Evolutionary conservation across 345 rosid species (phyloP).

Genomic region (Pistacia integerrima): DNA sequence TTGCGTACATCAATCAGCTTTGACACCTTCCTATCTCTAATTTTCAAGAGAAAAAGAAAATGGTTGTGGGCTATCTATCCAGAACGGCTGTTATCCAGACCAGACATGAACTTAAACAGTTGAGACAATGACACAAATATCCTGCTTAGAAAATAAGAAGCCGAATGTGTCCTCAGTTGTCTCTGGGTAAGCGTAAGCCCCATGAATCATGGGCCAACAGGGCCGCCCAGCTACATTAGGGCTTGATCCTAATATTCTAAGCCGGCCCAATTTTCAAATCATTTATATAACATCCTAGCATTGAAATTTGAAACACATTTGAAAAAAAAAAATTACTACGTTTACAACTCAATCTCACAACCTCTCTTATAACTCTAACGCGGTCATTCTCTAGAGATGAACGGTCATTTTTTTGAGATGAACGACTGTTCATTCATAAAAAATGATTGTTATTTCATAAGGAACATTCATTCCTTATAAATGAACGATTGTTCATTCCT

Average conservation of each 20-base stretch:
- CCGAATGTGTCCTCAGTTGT: not conserved
- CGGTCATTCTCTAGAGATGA: no score
- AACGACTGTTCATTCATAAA: no score
- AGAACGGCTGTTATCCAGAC: slow-evolving; percentile 5
- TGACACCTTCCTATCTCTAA: not conserved
- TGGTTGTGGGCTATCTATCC: not conserved
- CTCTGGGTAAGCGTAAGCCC: not conserved
- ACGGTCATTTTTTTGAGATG: no score
- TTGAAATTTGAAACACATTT: no score
- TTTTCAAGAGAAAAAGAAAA: not conserved
- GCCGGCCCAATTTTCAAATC: not conserved
- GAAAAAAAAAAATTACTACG: no score
- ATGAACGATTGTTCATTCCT: no score
- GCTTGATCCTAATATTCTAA: not conserved
- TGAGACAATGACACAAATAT: not conserved
- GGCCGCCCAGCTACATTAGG: not conserved
- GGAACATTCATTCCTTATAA: no score
- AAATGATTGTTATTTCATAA: no score
- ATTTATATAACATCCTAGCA: no score
- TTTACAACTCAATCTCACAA: no score
- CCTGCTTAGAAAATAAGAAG: not conserved
- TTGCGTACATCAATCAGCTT: slow-evolving; percentile 36
- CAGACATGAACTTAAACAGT: not conserved
- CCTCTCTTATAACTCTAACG: no score
- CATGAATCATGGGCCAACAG: not conserved